A percentile compares a stretch with the other conserved stretches of the same genome.
These are phyloP conservation scores for Protomyces gravidus DNA, from an alignment of 1,139 yeast genomes.

Conservation along the genomic window DNA sequence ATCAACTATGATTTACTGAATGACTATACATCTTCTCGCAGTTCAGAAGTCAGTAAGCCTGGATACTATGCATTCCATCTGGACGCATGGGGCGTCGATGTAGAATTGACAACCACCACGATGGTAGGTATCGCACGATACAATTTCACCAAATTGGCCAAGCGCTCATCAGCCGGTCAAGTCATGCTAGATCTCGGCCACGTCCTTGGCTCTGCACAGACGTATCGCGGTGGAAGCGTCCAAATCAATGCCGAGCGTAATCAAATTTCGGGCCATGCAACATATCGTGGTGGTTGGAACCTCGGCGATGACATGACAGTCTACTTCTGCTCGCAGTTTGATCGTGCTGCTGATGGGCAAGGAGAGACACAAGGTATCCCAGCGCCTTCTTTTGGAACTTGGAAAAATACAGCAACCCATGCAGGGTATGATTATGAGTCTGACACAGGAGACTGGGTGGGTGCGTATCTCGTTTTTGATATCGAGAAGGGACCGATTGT, in stretches of 20 bases:
- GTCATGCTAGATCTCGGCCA: constrained; percentile 21
- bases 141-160: constrained; percentile 4
- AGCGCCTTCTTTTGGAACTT: constrained; percentile 23
- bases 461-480: constrained; percentile 20
- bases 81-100: constrained; percentile 26
- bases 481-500: constrained; percentile 15
- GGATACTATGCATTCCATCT: constrained; percentile 20
- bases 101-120: constrained; percentile 10
- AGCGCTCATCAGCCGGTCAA: constrained; percentile 10
- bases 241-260: neutral
- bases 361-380: constrained; percentile 27
- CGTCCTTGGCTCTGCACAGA: constrained; percentile 26
- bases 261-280: constrained; percentile 11
- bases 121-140: constrained; percentile 20
- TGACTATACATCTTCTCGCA: constrained; percentile 8
- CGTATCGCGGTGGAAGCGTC: constrained; percentile 25
- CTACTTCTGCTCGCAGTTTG: constrained; percentile 23
- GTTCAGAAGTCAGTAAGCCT: constrained; percentile 9
- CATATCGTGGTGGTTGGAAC: constrained; percentile 27
- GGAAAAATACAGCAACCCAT: constrained; percentile 24
- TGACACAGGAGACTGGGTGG: constrained; percentile 27
- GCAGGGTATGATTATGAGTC: constrained; percentile 18
- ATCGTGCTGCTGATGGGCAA: constrained; percentile 16
- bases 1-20: constrained; percentile 21
- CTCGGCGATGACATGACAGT: constrained; percentile 19